Conservation (phyloP, 2,329 filamentous ascomycete genomes). For the Cercospora canescens region DNA sequence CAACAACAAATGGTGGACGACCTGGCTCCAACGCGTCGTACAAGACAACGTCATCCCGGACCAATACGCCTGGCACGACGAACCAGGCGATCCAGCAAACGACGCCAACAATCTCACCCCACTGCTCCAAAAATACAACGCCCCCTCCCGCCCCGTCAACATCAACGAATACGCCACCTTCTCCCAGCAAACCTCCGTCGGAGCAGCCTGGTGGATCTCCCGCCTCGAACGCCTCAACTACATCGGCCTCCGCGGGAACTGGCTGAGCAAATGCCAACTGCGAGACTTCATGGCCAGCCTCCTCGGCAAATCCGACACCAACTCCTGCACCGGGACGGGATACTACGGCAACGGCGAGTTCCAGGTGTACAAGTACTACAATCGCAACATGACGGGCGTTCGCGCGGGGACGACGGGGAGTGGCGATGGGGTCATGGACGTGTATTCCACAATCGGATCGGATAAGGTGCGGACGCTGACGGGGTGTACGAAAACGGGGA, state of each 20-base stretch:
- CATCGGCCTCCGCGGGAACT: conserved; percentile 48
- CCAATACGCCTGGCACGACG: conserved; percentile 48
- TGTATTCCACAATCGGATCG: conserved; percentile 39
- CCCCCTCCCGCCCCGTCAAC: conserved; percentile 37
- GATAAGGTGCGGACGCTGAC: conserved; percentile 39
- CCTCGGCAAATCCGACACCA: conserved; percentile 36
- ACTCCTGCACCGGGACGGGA: conserved; percentile 25
- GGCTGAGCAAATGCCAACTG: conserved; percentile 42
- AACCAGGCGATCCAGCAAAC: conserved; percentile 24
- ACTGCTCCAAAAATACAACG: conserved; percentile 8
- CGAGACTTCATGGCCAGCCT: conserved; percentile 49
- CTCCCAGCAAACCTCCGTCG: conserved; percentile 44
- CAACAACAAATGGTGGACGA: conserved; percentile 45
- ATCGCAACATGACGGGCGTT: conserved; percentile 45
- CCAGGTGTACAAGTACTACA: conserved; percentile 52
- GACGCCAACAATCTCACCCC: neutral
- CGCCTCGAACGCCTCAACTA: conserved; percentile 49
- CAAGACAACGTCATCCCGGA: conserved; percentile 44
- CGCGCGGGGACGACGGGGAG: conserved; percentile 41
- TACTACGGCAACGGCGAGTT: conserved; percentile 46
- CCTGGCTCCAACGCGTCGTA: conserved; percentile 39
- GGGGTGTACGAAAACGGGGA: conserved; percentile 35
- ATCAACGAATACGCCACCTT: conserved; percentile 52
- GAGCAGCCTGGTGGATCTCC: conserved; percentile 48
- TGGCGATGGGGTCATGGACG: conserved; percentile 40